Evolutionary conservation across 1,284 basidiomycete genomes (phyloP).

Genomic region (Rhodotorula sp.): DNA sequence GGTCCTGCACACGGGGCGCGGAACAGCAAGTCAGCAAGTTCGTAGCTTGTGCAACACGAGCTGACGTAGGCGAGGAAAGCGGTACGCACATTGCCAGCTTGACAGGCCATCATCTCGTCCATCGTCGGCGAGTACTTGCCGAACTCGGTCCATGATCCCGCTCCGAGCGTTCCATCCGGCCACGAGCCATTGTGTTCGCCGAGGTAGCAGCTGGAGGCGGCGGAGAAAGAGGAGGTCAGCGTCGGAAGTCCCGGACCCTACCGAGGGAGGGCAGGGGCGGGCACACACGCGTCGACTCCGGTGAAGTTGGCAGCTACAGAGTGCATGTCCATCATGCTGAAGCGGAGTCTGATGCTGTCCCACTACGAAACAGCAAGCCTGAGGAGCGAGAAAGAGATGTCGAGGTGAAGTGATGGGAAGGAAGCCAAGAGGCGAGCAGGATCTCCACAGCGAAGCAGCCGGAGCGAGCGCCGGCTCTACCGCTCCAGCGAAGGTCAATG

Average conservation of each 20-base stretch:
- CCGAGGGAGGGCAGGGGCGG: background rate
- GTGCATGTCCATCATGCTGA: background rate
- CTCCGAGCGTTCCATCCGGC: background rate
- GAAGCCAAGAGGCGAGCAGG: background rate
- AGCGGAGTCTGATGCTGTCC: no score
- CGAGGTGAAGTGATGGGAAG: background rate
- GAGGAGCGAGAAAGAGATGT: background rate
- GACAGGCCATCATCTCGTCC: background rate
- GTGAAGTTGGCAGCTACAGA: background rate
- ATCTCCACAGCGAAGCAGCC: background rate
- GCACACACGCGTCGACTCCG: background rate
- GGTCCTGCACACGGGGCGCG: background rate
- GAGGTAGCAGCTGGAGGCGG: conserved; percentile 1
- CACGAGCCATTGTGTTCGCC: background rate
- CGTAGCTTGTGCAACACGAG: no score
- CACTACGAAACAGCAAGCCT: no score
- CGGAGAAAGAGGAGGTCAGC: background rate
- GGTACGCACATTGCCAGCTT: background rate
- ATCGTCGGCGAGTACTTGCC: conserved; percentile 1
- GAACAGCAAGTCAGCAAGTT: no score
- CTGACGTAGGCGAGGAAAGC: no score
- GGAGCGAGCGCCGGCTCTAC: background rate
- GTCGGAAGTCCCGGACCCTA: background rate
- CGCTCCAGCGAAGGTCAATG: background rate
- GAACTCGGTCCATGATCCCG: background rate